Conservation (phyloP, 805 yeast genomes). For the Ogataea degrootiae region DNA sequence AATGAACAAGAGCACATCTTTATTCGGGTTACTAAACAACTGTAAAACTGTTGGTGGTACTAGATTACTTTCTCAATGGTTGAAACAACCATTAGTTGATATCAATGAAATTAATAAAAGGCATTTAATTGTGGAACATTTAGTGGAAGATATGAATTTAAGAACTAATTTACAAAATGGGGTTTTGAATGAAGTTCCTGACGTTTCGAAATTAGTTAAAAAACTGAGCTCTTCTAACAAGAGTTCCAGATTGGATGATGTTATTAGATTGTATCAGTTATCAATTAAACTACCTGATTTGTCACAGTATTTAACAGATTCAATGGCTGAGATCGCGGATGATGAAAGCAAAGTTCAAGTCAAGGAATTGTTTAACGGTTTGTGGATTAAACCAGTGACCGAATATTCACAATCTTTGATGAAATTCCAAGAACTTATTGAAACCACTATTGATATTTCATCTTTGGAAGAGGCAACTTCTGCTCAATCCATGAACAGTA, state of each 20-base stretch:
- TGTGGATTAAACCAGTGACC: slow-evolving; percentile 58
- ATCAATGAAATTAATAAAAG: slow-evolving; percentile 55
- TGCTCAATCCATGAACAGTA: slow-evolving; percentile 23
- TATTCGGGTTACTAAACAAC: slow-evolving; percentile 79
- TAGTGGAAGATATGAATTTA: slow-evolving; percentile 65
- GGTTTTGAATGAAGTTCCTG: slow-evolving; percentile 72
- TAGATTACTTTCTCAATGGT: slow-evolving; percentile 85
- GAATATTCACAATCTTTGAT: slow-evolving; percentile 46
- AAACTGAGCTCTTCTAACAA: slow-evolving; percentile 45
- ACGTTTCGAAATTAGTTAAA: slow-evolving; percentile 68
- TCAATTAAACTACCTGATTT: slow-evolving; percentile 67
- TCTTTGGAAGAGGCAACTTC: slow-evolving; percentile 75
- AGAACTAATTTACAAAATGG: slow-evolving; percentile 64
- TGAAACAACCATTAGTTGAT: slow-evolving; percentile 88
- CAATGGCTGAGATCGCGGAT: slow-evolving; percentile 31
- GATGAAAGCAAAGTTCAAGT: slow-evolving; percentile 17
- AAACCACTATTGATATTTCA: slow-evolving; percentile 83
- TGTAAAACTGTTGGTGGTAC: slow-evolving; percentile 91
- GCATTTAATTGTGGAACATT: slow-evolving; percentile 67
- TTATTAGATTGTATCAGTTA: slow-evolving; percentile 82
- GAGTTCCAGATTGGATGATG: slow-evolving; percentile 75
- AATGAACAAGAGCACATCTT: slow-evolving; percentile 40
- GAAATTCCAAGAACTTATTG: slow-evolving; percentile 80
- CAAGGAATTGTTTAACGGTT: slow-evolving; percentile 35
- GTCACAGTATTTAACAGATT: slow-evolving; percentile 43